Percentiles rank a stretch among this genome's conserved stretches.
Conservation (phyloP, 1,139 yeast genomes). For the Hanseniaspora uvarum region DNA sequence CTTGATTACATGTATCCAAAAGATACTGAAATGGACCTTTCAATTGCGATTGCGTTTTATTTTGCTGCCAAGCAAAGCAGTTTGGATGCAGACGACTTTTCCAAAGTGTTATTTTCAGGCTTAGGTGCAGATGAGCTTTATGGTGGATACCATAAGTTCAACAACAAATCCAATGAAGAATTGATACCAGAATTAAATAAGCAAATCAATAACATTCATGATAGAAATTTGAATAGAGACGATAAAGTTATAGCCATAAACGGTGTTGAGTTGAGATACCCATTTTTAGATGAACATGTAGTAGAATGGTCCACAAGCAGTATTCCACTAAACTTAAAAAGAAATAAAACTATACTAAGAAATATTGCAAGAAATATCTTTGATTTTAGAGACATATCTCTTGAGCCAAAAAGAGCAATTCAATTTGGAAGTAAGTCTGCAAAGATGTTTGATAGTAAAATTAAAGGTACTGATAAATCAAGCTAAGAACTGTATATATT, state of each 20-base stretch:
- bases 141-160: constrained; percentile 66
- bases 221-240: constrained; percentile 78
- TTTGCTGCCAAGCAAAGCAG: constrained; percentile 54
- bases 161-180: constrained; percentile 30
- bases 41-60: constrained; percentile 88
- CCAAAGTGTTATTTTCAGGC: constrained; percentile 75
- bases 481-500: constrained; percentile 39
- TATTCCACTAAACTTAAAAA: constrained; percentile 47
- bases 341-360: constrained; percentile 56
- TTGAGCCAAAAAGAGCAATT: constrained; percentile 85
- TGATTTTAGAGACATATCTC: constrained; percentile 47
- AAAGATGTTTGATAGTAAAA: constrained; percentile 46
- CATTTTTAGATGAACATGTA: constrained; percentile 62
- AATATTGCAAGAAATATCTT: constrained; percentile 42
- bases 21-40: constrained; percentile 85
- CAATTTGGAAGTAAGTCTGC: constrained; percentile 96
- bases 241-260: constrained; percentile 76
- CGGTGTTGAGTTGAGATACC: constrained; percentile 88
- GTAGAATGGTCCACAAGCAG: constrained; percentile 42
- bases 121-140: constrained; percentile 94
- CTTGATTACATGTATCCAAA: constrained; percentile 66
- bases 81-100: constrained; percentile 37
- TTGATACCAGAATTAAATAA: constrained; percentile 47
- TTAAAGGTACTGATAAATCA: constrained; percentile 32
- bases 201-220: constrained; percentile 66